These are phyloP conservation scores for Exserohilum rostratum DNA, from an alignment of 2,329 filamentous ascomycete genomes.

Conservation along the genomic window DNA sequence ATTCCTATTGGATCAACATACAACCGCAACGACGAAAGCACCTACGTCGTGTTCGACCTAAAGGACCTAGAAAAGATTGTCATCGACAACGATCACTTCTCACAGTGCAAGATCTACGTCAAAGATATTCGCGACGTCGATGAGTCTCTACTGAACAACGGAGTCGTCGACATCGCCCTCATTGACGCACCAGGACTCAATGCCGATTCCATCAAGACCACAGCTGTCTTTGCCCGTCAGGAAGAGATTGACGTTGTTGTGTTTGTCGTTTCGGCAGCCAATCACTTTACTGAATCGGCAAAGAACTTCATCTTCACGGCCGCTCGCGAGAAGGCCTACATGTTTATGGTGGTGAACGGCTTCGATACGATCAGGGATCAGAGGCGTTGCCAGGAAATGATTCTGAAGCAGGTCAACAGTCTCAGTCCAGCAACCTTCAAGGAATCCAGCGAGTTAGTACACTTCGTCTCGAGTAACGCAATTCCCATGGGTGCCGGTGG, in stretches of 20 bases:
- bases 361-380: conserved; percentile 95
- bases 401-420: conserved; percentile 83
- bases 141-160: conserved; percentile 94
- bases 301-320: conserved; percentile 97
- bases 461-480: conserved; percentile 97
- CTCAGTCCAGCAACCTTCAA: conserved; percentile 94
- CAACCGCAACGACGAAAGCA: conserved; percentile 88
- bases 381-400: conserved; percentile 87
- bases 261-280: conserved; percentile 95
- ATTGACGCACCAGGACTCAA: conserved; percentile 97
- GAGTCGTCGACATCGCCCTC: conserved; percentile 94
- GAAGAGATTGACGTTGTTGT: conserved; percentile 99
- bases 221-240: conserved; percentile 93
- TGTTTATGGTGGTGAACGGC: conserved; percentile 98
- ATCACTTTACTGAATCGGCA: conserved; percentile 97
- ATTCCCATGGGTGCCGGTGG: conserved; percentile 69
- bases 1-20: conserved; percentile 82
- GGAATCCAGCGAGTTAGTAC: conserved; percentile 88
- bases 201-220: conserved; percentile 94
- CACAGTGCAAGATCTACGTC: conserved; percentile 96
- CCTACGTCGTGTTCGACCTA: conserved; percentile 85
- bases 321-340: conserved; percentile 95
- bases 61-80: conserved; percentile 86
- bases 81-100: conserved; percentile 83
- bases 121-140: conserved; percentile 88